Percentiles rank a stretch among this genome's conserved stretches.
Conservation (phyloP, 1,139 yeast genomes). For the Taphrina wiesneri region DNA sequence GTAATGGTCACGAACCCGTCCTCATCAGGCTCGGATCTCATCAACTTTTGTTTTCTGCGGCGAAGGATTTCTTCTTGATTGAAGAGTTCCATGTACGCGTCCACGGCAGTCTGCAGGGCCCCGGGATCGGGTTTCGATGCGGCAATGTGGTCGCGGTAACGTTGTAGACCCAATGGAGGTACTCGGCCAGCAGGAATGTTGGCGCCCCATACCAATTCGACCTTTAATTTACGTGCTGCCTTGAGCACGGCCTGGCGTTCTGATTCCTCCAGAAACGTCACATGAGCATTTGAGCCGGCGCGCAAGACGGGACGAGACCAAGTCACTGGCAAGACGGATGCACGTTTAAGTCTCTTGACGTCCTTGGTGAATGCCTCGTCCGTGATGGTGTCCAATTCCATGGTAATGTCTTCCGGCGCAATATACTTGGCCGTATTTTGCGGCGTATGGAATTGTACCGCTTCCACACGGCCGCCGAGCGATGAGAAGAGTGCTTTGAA, state of each 20-base stretch:
- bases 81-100: slow-evolving; percentile 64
- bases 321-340: slow-evolving; percentile 16
- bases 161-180: slow-evolving; percentile 19
- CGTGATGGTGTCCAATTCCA: slow-evolving; percentile 28
- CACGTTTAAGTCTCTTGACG: slow-evolving; percentile 36
- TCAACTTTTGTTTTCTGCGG: slow-evolving; percentile 51
- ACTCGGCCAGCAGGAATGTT: neutral
- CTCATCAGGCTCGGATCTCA: slow-evolving; percentile 47
- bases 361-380: slow-evolving; percentile 31
- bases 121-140: slow-evolving; percentile 48
- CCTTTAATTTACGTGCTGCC: neutral
- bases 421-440: slow-evolving; percentile 29
- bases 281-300: slow-evolving; percentile 34
- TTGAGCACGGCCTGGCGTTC: slow-evolving; percentile 28
- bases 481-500: slow-evolving; percentile 36
- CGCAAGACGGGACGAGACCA: slow-evolving; percentile 21
- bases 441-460: slow-evolving; percentile 37
- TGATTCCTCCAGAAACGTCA: slow-evolving; percentile 26
- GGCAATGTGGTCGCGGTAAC: slow-evolving; percentile 9
- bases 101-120: slow-evolving; percentile 55
- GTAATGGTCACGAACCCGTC: slow-evolving; percentile 43
- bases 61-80: slow-evolving; percentile 70
- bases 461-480: slow-evolving; percentile 35
- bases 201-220: slow-evolving; percentile 27
- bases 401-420: slow-evolving; percentile 16